Evolutionary conservation across 768 basidiomycete species (phyloP), one percentile per base, ranked within the genome.

Genomic region (Psilocybe subaeruginosa): DNA sequence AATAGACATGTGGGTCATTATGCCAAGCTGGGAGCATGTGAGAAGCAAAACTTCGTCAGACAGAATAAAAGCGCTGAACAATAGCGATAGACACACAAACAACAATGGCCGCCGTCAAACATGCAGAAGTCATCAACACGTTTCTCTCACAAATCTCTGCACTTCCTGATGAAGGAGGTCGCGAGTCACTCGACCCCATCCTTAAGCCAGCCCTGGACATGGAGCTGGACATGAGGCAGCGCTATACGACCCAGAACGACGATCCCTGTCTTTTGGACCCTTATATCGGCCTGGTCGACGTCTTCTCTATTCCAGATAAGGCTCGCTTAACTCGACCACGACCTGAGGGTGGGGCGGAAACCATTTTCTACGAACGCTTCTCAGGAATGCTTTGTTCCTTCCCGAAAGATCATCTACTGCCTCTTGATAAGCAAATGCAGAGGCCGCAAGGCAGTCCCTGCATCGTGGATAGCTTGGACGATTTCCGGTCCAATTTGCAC

Each of bases 401-500:
- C n/a, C 49, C 49, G 7, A 27, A 5, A 2, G 16, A 50, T 43
- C 14, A 37, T 8, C 8, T 54, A n/a, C 39, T 54, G 16, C 29
- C 27, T 27, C 30, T 27, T 30, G 6, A 16, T 9, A 6, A 6
- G 9, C 33, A 7, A 6, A 35, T 35, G 33, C 33, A 35, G 9
- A 35, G 33, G 9, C 33, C 33, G 33, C 2, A 35, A 9, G 33
- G 33, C 6, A 9, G 7, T 9, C 33, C 23, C 8, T 50, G 27
- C 30, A 12, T 50, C 19, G 49, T 14, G 30, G 30, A 29, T 3
- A 8, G 11, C 54, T 61, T 81, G 11, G 80, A 78, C 35, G 73
- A 74, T 19, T 83, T 82, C 73, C 73, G 76, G 64, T 73, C 73
- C 66, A 80, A 78, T 63, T 83, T 80, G 79, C 47, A 71, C 39